These are phyloP conservation scores for Zopfochytrium polystomum DNA, from an alignment of 371 early-diverging fungal species.

Conservation along the genomic window DNA sequence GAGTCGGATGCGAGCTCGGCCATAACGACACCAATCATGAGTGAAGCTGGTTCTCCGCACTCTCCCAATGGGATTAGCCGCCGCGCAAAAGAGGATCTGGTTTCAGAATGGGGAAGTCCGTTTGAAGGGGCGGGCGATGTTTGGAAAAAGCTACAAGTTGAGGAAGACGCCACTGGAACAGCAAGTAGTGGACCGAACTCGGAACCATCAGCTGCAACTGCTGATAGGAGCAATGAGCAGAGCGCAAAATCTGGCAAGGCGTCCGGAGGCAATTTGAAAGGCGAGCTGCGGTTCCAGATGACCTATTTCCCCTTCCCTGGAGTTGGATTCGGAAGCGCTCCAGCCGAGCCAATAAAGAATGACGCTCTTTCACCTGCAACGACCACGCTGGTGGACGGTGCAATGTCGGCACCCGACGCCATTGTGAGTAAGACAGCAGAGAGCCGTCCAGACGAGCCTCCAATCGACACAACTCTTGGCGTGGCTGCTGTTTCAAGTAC, in stretches of 20 bases:
- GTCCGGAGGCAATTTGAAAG: too few relatives aligned
- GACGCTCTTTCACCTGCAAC: background rate
- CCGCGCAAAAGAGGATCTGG: conserved; percentile 29
- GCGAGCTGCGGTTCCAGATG: conserved; percentile 37
- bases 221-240: too few relatives aligned
- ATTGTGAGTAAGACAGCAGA: too few relatives aligned
- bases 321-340: background rate
- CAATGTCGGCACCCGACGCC: conserved; percentile 52
- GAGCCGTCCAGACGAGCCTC: too few relatives aligned
- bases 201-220: too few relatives aligned
- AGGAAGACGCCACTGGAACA: too few relatives aligned
- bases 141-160: conserved; percentile 32
- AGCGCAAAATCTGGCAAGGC: too few relatives aligned
- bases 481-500: background rate
- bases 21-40: too few relatives aligned
- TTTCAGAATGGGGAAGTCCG: conserved; percentile 47
- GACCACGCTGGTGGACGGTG: conserved; percentile 29
- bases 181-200: too few relatives aligned
- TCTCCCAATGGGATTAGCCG: too few relatives aligned
- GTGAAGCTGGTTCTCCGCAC: too few relatives aligned
- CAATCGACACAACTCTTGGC: background rate
- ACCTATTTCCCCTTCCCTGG: conserved; percentile 33
- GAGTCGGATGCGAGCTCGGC: too few relatives aligned
- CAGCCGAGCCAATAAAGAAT: background rate
- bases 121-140: conserved; percentile 34